phyloP scores from a whole-genome alignment of 306 rosid species.

The Dalbergia cultrata region DNA sequence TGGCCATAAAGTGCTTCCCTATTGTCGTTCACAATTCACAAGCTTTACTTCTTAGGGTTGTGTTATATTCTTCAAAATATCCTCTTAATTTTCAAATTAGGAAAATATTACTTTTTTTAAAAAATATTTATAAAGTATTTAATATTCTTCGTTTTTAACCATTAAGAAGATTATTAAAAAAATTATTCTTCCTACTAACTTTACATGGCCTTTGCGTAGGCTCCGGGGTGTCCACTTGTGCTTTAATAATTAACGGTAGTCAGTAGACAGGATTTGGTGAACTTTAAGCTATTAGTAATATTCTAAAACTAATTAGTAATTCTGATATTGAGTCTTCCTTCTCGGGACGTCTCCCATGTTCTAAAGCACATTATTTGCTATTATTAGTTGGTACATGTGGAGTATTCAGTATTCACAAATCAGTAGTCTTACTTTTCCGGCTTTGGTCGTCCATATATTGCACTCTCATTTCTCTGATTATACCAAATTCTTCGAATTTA shows the following conservation, averaged over 20 bases:
- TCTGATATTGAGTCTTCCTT: conserved; percentile 33
- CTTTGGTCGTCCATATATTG: conserved; percentile 47
- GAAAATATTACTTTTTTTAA: too few species aligned
- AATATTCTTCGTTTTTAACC: too few species aligned
- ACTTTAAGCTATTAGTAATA: neutral
- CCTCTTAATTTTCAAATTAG: too few species aligned
- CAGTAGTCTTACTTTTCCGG: conserved; percentile 44
- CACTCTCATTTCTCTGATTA: conserved; percentile 25
- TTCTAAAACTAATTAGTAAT: neutral
- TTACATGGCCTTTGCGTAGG: too few species aligned
- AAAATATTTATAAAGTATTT: too few species aligned
- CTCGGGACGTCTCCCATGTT: conserved; percentile 58
- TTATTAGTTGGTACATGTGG: conserved; percentile 43
- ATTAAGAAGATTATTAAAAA: too few species aligned
- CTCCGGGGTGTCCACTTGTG: too few species aligned
- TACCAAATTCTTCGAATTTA: conserved; percentile 39
- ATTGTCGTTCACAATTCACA: neutral
- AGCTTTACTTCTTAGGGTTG: too few species aligned
- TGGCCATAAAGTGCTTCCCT: neutral
- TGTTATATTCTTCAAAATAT: too few species aligned
- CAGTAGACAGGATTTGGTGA: neutral
- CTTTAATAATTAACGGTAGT: neutral
- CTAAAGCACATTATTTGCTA: conserved; percentile 36
- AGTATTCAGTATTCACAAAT: conserved; percentile 10
- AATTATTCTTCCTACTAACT: too few species aligned